Percentiles rank a stretch among this genome's conserved stretches.
Evolutionary conservation across 169 alveolate genomes (phyloP).

Genomic region (Besnoitia besnoiti): DNA sequence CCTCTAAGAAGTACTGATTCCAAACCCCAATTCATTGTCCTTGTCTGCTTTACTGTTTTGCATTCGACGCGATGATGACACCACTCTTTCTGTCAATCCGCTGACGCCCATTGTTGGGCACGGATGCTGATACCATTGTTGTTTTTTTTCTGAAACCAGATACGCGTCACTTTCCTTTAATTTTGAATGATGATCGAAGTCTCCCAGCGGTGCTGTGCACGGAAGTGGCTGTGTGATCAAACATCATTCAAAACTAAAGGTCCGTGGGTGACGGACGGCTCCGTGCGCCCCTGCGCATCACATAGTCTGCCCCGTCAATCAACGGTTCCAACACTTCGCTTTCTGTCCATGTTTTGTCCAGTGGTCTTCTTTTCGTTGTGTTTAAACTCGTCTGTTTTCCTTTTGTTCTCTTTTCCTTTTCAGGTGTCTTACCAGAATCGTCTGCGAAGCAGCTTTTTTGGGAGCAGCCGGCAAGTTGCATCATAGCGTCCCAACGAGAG

Average conservation of each 20-base stretch:
- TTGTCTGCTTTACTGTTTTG: not conserved
- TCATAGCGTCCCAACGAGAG: slow-evolving; percentile 55
- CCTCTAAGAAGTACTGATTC: slow-evolving; percentile 65
- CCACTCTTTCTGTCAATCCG: slow-evolving; percentile 47
- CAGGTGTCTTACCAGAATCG: not conserved
- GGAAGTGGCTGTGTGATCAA: slow-evolving; percentile 30
- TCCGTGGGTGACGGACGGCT: slow-evolving; percentile 47
- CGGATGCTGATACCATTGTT: not conserved
- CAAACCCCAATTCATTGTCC: not conserved
- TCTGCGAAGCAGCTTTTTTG: not conserved
- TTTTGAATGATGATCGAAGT: slow-evolving; percentile 35
- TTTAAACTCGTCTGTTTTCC: no score
- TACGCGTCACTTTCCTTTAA: not conserved
- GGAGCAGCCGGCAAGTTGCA: slow-evolving; percentile 50
- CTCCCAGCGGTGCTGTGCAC: slow-evolving; percentile 26
- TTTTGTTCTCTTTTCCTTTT: not conserved
- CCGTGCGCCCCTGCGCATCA: not conserved
- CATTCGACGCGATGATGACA: not conserved
- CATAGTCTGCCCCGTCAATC: slow-evolving; percentile 11
- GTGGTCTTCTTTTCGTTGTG: not conserved
- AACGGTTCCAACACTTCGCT: slow-evolving; percentile 32
- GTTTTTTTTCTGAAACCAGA: not conserved
- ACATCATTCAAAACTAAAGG: slow-evolving; percentile 12
- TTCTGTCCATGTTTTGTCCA: no score
- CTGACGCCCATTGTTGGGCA: slow-evolving; percentile 11